Percentiles rank a stretch among this genome's conserved stretches.
These are phyloP conservation scores for Tolypocladium pustulatum DNA, from an alignment of 2,329 filamentous ascomycete genomes.

Conservation along the genomic window DNA sequence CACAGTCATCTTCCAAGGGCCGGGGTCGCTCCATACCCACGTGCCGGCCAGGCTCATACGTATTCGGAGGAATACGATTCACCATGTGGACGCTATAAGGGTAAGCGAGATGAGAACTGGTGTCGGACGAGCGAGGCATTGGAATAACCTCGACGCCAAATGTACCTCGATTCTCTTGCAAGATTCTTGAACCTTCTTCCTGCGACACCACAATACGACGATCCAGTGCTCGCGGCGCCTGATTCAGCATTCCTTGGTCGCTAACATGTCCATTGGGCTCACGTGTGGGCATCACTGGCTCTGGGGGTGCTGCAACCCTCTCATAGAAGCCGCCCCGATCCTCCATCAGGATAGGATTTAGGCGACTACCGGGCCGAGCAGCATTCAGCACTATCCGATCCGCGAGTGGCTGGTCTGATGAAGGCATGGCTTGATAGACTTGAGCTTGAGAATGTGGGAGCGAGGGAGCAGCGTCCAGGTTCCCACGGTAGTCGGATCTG, in stretches of 20 bases:
- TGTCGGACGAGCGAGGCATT: slow-evolving; percentile 1
- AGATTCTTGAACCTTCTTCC: slow-evolving; percentile 10
- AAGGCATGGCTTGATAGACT: slow-evolving; percentile 8
- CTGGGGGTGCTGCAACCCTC: slow-evolving; percentile 12
- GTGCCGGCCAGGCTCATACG: not conserved
- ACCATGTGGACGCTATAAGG: not conserved
- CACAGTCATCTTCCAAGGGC: not conserved
- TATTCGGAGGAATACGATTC: not conserved
- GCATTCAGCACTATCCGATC: slow-evolving; percentile 20
- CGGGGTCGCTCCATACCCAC: not conserved
- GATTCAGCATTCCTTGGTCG: slow-evolving; percentile 4
- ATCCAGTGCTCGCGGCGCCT: slow-evolving; percentile 3
- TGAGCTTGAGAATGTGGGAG: not conserved
- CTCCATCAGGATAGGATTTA: slow-evolving; percentile 27
- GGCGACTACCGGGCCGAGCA: slow-evolving; percentile 17
- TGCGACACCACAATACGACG: slow-evolving; percentile 8
- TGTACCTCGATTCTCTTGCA: slow-evolving; percentile 8
- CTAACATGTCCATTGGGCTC: not conserved
- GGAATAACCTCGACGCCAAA: slow-evolving; percentile 11
- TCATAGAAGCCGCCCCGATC: slow-evolving; percentile 27
- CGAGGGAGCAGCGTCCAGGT: not conserved
- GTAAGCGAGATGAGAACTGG: not conserved
- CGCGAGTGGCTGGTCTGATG: slow-evolving; percentile 9
- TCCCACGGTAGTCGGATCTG: not conserved
- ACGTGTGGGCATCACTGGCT: not conserved